A percentile compares a stretch with the other conserved stretches of the same genome.
phyloP scores from a whole-genome alignment of 257 asterid species.

The Capsicum rhomboideum region DNA sequence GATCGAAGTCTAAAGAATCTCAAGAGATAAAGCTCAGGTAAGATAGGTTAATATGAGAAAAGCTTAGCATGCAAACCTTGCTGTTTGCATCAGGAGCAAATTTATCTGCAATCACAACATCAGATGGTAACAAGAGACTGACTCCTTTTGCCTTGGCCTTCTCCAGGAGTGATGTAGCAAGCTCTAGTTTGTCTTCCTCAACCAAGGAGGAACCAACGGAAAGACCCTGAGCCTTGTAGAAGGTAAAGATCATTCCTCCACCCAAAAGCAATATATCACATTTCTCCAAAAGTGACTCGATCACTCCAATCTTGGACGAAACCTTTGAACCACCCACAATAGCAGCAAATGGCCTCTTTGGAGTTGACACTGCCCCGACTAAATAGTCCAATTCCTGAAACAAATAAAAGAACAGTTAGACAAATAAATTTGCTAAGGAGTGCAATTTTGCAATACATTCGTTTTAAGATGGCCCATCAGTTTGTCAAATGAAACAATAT shows the following conservation, averaged over 20 bases:
- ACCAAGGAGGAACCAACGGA: conserved; percentile 84
- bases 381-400: conserved; percentile 75
- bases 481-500: background rate
- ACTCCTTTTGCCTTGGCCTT: conserved; percentile 90
- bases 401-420: conserved; percentile 3
- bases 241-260: conserved; percentile 90
- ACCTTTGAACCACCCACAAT: conserved; percentile 96
- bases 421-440: background rate
- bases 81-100: conserved; percentile 86
- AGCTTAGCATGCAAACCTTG: conserved; percentile 40
- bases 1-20: background rate
- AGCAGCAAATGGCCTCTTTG: conserved; percentile 81
- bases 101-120: conserved; percentile 77
- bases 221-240: conserved; percentile 85
- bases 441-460: background rate
- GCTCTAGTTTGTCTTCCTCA: conserved; percentile 89
- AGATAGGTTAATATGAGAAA: background rate
- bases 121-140: conserved; percentile 62
- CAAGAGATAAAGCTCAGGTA: background rate
- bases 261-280: conserved; percentile 69
- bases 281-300: conserved; percentile 77
- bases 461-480: background rate
- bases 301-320: conserved; percentile 83
- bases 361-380: conserved; percentile 77
- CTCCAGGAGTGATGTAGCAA: conserved; percentile 60